Evolutionary conservation across 305 asterid genomes (phyloP).

Genomic region (Plantago lanceolata): DNA sequence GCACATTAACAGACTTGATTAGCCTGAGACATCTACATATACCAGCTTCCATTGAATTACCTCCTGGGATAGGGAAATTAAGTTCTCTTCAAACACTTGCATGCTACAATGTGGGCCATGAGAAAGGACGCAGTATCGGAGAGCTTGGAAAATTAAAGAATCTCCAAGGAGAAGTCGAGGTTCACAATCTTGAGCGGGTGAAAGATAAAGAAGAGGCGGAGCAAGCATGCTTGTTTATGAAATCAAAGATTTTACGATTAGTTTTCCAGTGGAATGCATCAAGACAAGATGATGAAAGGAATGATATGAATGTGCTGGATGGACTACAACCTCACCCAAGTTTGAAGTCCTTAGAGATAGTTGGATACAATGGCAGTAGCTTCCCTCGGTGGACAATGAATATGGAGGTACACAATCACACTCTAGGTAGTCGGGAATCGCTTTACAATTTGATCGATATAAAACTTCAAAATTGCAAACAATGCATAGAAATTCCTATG

Average conservation of each 20-base stretch:
- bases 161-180: conserved; percentile 22
- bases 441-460: neutral
- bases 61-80: conserved; percentile 5
- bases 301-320: neutral
- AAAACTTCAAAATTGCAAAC: neutral
- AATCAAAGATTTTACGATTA: conserved; percentile 8
- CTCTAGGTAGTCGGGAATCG: neutral
- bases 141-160: conserved; percentile 16
- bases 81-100: neutral
- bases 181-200: conserved; percentile 28
- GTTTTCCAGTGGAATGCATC: conserved; percentile 4
- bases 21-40: conserved; percentile 25
- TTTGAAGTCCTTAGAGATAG: neutral
- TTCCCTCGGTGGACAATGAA: neutral
- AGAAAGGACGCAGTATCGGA: conserved; percentile 15
- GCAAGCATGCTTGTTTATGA: conserved; percentile 20
- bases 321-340: neutral
- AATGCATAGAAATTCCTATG: neutral
- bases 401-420: neutral
- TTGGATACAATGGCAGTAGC: neutral
- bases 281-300: neutral
- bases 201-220: conserved; percentile 20
- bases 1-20: neutral
- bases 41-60: neutral
- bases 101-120: neutral